Base-by-base conservation (phyloP, 345 rosid species). In the Cardamine resedifolia region DNA sequence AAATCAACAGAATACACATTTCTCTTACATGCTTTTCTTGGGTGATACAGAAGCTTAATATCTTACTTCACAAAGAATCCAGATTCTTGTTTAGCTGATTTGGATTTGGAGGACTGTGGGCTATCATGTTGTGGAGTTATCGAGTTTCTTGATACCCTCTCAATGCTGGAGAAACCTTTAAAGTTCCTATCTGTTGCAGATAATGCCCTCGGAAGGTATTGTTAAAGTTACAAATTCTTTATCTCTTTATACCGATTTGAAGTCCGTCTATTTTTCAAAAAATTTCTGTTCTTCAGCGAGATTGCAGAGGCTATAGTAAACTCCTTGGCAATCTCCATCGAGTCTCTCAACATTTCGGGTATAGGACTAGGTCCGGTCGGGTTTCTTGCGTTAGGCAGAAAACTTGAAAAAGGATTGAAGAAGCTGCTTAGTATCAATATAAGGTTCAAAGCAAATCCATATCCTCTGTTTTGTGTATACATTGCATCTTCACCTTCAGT, bases 321-420 rank as follows among this genome's bases (percentile, higher is more conserved):
- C 3, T 64, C 83, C 23, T 61, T 90, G 77, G 45, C 76, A 65
- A 41, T 86, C 36, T 53, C 81, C 16, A 72, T 88, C 53, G 83
- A 67, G 80, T 78, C 78, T 62, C 80, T 94, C 73, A 79, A 89
- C 78, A 79, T 90, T 62, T 87, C 82, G 74, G 94, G 90, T 56
- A 84, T 88, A 67, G 97, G 98, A 73, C 78, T 94, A 52, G 93
- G 93, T 62, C 79, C 80, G 19, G 81, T 80, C 52, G 97, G 98
- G 72, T 94, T 94, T 81, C 74, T 34, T 78, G 87, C 81, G 55
- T 70, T 94, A 31, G 78, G 81, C 38, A 76, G 74, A 39, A 79
- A 73, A 27, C 71, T 79, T 38, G 79, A 48, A 18, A 60, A 73
- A 33, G 79, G 68, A 65, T 58, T 79, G 77, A 84, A 77, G 66